These are phyloP conservation scores for Epichloe aotearoae DNA, from an alignment of 2,329 filamentous ascomycete species.

Conservation along the genomic window DNA sequence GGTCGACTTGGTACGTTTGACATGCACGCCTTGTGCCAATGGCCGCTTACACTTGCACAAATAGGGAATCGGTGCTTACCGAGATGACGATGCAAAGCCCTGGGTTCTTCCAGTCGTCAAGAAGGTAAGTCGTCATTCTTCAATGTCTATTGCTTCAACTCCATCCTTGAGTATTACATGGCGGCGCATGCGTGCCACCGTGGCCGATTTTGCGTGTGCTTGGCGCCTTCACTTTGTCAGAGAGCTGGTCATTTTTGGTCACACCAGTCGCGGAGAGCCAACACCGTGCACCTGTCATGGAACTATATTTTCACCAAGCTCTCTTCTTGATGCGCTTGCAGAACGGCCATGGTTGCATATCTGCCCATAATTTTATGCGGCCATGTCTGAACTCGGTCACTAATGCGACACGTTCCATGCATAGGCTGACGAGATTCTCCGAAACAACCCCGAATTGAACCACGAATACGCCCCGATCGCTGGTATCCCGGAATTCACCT, in stretches of 20 bases:
- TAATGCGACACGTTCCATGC: neutral
- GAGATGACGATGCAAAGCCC: conserved; percentile 89
- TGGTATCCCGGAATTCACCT: conserved; percentile 72
- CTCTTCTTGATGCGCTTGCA: neutral
- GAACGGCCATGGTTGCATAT: neutral
- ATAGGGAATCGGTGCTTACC: conserved; percentile 76
- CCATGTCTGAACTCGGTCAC: neutral
- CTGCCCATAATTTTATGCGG: neutral
- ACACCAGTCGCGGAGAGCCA: neutral
- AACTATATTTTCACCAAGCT: neutral
- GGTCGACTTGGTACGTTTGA: conserved; percentile 66
- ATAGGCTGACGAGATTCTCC: conserved; percentile 82
- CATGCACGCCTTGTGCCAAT: neutral
- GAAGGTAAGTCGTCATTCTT: conserved; percentile 48
- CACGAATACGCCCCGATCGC: conserved; percentile 98
- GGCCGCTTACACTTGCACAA: neutral
- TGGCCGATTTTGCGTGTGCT: neutral
- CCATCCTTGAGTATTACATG: neutral
- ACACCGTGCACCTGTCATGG: neutral
- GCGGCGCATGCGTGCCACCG: neutral
- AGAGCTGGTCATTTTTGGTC: neutral
- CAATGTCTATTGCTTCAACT: neutral
- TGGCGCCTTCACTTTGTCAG: neutral
- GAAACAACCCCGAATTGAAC: conserved; percentile 79
- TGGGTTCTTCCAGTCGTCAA: conserved; percentile 95